Conservation (phyloP, 768 basidiomycete species). For the Trametes meyenii region DNA sequence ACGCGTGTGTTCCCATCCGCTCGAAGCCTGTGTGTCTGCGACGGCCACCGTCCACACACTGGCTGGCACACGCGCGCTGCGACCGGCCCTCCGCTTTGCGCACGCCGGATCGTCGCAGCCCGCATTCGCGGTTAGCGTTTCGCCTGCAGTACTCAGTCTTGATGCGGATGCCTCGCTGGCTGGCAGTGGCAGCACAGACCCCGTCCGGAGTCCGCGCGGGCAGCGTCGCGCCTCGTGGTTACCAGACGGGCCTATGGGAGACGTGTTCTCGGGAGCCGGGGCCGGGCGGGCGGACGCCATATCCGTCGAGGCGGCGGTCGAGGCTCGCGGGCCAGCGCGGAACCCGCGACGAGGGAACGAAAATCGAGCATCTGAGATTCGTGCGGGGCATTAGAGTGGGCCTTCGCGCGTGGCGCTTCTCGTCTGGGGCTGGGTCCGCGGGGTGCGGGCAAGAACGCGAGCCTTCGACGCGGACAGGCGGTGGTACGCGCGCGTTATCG, state of each 20-base stretch:
- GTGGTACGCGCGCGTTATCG: too few species aligned
- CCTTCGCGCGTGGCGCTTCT: background rate
- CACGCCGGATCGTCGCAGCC: constrained; percentile 10
- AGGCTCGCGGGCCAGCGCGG: background rate
- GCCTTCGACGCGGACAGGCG: too few species aligned
- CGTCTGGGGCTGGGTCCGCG: background rate
- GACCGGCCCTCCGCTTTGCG: background rate
- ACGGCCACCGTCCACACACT: too few species aligned
- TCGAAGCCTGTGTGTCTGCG: too few species aligned
- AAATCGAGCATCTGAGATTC: background rate
- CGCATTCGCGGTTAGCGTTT: background rate
- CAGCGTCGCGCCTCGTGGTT: background rate
- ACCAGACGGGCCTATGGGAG: constrained; percentile 3
- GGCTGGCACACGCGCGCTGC: background rate
- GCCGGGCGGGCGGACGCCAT: background rate
- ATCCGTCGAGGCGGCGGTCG: background rate
- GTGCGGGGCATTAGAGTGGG: constrained; percentile 2
- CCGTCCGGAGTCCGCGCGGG: too few species aligned
- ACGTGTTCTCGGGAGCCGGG: background rate
- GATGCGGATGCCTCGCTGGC: too few species aligned
- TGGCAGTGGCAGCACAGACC: too few species aligned
- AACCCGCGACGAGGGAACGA: too few species aligned
- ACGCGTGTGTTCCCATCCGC: background rate
- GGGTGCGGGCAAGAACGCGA: background rate
- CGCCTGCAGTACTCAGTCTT: background rate